phyloP scores from a whole-genome alignment of 225 moss, liverwort and hornwort genomes.

The Pseudisothecium myosuroides region DNA sequence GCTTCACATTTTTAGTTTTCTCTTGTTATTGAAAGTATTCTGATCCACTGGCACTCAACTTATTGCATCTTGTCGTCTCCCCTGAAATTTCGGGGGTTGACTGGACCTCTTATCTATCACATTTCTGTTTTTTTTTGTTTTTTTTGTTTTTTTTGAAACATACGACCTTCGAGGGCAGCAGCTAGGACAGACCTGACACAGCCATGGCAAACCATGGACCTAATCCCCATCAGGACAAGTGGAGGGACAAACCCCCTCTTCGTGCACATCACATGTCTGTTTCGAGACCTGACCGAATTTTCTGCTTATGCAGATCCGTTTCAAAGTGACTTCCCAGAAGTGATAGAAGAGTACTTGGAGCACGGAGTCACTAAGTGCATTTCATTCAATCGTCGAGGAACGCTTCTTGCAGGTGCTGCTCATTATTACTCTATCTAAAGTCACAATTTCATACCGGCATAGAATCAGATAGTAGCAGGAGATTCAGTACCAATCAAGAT shows the following conservation, averaged over 20 bases:
- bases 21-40: neutral
- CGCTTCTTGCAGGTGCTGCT: conserved; percentile 77
- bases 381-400: conserved; percentile 94
- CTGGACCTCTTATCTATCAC: neutral
- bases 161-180: no score
- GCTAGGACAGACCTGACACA: no score
- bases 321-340: conserved; percentile 96
- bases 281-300: neutral
- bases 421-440: neutral
- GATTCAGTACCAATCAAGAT: neutral
- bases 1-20: neutral
- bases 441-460: neutral
- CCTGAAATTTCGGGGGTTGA: neutral
- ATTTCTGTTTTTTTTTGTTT: neutral
- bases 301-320: conserved; percentile 64
- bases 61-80: neutral
- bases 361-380: conserved; percentile 90
- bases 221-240: no score
- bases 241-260: no score
- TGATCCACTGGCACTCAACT: neutral
- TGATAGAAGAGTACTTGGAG: conserved; percentile 93
- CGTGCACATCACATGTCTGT: neutral
- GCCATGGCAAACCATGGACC: no score
- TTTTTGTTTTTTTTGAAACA: no score
- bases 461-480: neutral